Evolutionary conservation across 2,329 filamentous ascomycete genomes (phyloP).

Genomic region (Fusarium globosum): DNA sequence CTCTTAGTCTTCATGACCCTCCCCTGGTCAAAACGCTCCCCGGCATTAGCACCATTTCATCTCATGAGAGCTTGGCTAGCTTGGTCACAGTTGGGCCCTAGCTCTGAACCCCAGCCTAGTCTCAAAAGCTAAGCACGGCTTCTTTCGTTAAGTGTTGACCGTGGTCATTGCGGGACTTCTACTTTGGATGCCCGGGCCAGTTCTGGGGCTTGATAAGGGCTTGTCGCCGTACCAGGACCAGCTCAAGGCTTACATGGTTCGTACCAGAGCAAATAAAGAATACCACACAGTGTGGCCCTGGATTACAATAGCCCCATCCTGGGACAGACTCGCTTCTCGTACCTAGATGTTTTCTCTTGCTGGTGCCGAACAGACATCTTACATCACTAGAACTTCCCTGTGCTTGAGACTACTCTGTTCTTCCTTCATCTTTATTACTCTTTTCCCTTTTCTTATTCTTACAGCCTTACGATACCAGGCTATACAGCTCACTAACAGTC

Average conservation of each 20-base stretch:
- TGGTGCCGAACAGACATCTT: constrained; percentile 39
- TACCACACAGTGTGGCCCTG: constrained; percentile 43
- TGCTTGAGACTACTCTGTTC: constrained; percentile 24
- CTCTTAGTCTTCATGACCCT: constrained; percentile 31
- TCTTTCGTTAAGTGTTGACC: constrained; percentile 35
- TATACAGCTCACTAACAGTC: constrained; percentile 25
- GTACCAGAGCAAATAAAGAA: constrained; percentile 41
- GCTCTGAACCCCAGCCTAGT: constrained; percentile 39
- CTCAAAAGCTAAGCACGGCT: constrained; percentile 37
- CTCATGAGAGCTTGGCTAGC: constrained; percentile 28
- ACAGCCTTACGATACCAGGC: constrained; percentile 30
- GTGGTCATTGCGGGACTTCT: constrained; percentile 38
- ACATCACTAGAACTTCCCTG: constrained; percentile 40
- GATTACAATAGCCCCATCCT: constrained; percentile 35
- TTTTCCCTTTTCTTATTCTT: constrained; percentile 26
- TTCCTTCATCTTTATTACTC: constrained; percentile 34
- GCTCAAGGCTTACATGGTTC: constrained; percentile 39
- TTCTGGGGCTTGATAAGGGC: constrained; percentile 45
- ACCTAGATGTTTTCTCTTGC: constrained; percentile 38
- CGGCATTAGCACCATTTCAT: constrained; percentile 37
- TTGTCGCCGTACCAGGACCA: constrained; percentile 31
- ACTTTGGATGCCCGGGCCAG: constrained; percentile 33
- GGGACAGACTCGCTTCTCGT: constrained; percentile 36
- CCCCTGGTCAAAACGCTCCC: constrained; percentile 42
- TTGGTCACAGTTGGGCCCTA: constrained; percentile 35